A percentile compares a stretch with the other conserved stretches of the same genome.
phyloP scores from a whole-genome alignment of 1,284 basidiomycete species.

The Pseudozyma pruni region DNA sequence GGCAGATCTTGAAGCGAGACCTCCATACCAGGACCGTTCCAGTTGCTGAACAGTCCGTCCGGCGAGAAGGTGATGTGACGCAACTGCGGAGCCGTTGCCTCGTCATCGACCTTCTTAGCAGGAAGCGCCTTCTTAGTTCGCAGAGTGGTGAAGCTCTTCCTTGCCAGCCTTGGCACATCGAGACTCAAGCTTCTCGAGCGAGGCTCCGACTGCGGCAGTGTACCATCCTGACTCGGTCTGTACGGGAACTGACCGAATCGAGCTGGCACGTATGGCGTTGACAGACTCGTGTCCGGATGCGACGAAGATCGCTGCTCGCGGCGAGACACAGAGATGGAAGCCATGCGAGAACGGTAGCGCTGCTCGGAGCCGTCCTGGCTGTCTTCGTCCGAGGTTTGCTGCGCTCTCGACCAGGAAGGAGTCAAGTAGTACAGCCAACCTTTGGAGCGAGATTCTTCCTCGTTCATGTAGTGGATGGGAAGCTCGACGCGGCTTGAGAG shows the following conservation, averaged over 20 bases:
- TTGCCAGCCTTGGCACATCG: constrained; percentile 12
- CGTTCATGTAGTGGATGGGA: not conserved
- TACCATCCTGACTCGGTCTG: not conserved
- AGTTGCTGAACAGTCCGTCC: not conserved
- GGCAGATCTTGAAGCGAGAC: constrained; percentile 9
- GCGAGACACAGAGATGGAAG: no score
- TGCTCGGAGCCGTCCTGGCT: not conserved
- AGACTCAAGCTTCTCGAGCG: constrained; percentile 22
- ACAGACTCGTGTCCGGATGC: constrained; percentile 1
- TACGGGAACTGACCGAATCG: constrained; percentile 5
- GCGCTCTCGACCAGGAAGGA: constrained; percentile 4
- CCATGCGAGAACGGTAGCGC: no score
- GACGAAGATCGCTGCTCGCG: constrained; percentile 1
- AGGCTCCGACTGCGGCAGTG: not conserved
- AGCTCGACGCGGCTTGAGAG: constrained; percentile 5
- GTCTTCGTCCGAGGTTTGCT: not conserved
- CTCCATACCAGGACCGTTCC: constrained; percentile 1
- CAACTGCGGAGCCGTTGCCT: not conserved
- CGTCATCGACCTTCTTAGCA: not conserved
- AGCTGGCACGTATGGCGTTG: constrained; percentile 3
- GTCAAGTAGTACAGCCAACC: constrained; percentile 9
- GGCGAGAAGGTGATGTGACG: not conserved
- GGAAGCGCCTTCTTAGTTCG: constrained; percentile 5
- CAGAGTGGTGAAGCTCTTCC: constrained; percentile 15
- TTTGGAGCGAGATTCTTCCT: constrained; percentile 3